phyloP scores from a whole-genome alignment of 495 filamentous ascomycete genomes.

The Thozetella sp. region DNA sequence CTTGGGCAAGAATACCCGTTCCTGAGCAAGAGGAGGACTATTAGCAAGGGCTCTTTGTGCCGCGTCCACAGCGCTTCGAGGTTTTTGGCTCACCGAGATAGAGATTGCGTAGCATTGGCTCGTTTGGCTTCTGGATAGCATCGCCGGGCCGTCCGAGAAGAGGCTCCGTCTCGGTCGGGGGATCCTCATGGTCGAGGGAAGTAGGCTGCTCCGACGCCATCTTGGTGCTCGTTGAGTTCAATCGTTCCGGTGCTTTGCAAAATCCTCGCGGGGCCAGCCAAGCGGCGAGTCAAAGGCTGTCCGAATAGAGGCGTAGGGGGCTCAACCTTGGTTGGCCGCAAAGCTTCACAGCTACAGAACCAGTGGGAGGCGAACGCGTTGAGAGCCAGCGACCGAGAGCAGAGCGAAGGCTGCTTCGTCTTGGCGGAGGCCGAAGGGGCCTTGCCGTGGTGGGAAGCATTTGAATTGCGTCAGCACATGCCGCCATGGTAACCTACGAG shows the following conservation, averaged over 20 bases:
- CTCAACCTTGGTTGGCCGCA: neutral
- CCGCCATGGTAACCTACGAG: slow-evolving; percentile 1
- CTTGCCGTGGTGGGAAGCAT: neutral
- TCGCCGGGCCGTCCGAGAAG: slow-evolving; percentile 75
- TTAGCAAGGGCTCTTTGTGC: slow-evolving; percentile 7
- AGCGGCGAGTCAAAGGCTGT: neutral
- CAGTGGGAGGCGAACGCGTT: too few relatives aligned
- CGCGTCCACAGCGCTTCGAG: neutral
- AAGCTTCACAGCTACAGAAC: neutral
- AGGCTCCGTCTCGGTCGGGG: slow-evolving; percentile 66
- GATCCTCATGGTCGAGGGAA: slow-evolving; percentile 3
- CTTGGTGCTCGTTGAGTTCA: slow-evolving; percentile 5
- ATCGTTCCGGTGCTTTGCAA: slow-evolving; percentile 6
- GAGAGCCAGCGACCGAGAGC: too few relatives aligned
- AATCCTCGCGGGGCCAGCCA: too few relatives aligned
- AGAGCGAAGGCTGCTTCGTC: too few relatives aligned
- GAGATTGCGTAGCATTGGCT: slow-evolving; percentile 70
- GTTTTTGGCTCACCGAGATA: slow-evolving; percentile 62
- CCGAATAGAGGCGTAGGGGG: neutral
- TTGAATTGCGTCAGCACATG: slow-evolving; percentile 4
- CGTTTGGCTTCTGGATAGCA: slow-evolving; percentile 65
- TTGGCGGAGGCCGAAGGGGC: too few relatives aligned
- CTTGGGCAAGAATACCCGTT: slow-evolving; percentile 39
- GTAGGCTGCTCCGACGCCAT: neutral
- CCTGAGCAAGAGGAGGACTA: slow-evolving; percentile 41